A percentile compares a stretch with the other conserved stretches of the same genome.
Conservation (phyloP, 2,329 filamentous ascomycete genomes). For the Xylaria sp. region DNA sequence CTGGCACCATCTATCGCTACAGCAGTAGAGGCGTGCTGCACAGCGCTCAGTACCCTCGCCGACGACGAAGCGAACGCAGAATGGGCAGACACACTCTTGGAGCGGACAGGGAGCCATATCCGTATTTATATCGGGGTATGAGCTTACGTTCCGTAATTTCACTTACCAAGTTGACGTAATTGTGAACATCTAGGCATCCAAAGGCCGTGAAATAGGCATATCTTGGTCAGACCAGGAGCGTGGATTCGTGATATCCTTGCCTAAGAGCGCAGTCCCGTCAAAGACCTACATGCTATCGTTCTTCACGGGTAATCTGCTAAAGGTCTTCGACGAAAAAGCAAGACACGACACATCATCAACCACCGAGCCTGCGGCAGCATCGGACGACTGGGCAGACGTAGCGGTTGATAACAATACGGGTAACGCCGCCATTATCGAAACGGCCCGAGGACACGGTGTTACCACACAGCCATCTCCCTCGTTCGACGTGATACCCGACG, state of each 20-base stretch:
- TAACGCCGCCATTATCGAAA: conserved; percentile 35
- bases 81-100: conserved; percentile 57
- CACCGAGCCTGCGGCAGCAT: conserved; percentile 2
- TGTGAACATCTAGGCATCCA: conserved; percentile 36
- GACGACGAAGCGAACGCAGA: conserved; percentile 53
- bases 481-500: conserved; percentile 53
- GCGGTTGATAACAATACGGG: conserved; percentile 47
- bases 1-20: conserved; percentile 53
- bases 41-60: conserved; percentile 53
- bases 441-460: not conserved
- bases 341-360: not conserved
- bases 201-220: conserved; percentile 47
- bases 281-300: conserved; percentile 50
- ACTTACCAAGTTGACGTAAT: not conserved
- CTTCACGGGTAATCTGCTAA: conserved; percentile 51
- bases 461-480: conserved; percentile 6
- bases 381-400: conserved; percentile 59
- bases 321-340: conserved; percentile 49
- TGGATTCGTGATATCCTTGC: conserved; percentile 54
- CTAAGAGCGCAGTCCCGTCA: conserved; percentile 47
- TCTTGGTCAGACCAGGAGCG: conserved; percentile 51
- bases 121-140: conserved; percentile 53
- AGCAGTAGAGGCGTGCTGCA: conserved; percentile 54
- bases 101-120: conserved; percentile 48
- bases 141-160: not conserved